A percentile compares a stretch with the other conserved stretches of the same genome.
These are phyloP conservation scores for Paxillus rubicundulus DNA, from an alignment of 768 basidiomycete species.

Conservation along the genomic window DNA sequence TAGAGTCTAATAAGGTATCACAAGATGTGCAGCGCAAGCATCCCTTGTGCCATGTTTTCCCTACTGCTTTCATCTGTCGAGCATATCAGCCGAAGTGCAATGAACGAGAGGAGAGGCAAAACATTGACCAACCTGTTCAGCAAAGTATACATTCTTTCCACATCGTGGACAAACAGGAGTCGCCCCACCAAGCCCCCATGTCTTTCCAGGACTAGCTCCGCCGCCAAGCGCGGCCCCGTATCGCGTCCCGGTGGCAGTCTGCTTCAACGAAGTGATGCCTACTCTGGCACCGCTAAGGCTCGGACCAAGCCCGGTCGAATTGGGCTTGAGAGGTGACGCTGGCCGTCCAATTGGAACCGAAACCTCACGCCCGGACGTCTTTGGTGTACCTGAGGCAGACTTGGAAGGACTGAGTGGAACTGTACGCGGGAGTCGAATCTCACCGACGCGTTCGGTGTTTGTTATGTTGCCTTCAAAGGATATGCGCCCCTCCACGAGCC, in stretches of 20 bases:
- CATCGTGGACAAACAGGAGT: constrained; percentile 68
- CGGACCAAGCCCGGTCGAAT: constrained; percentile 19
- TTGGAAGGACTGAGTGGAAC: constrained; percentile 45
- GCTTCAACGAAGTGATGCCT: constrained; percentile 31
- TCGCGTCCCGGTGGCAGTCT: constrained; percentile 59
- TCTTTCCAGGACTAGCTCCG: constrained; percentile 40
- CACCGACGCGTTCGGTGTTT: constrained; percentile 44
- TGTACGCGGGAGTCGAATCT: constrained; percentile 53
- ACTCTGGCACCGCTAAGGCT: not conserved
- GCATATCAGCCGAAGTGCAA: constrained; percentile 4
- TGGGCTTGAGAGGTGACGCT: constrained; percentile 21
- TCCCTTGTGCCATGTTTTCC: constrained; percentile 75
- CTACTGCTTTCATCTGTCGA: constrained; percentile 70
- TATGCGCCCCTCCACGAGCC: constrained; percentile 27
- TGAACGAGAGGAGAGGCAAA: not conserved
- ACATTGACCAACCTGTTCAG: constrained; percentile 59
- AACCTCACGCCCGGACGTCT: not conserved
- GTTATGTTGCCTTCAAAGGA: constrained; percentile 35
- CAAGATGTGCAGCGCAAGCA: constrained; percentile 80
- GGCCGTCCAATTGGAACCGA: constrained; percentile 18
- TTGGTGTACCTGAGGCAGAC: constrained; percentile 8
- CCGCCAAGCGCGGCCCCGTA: constrained; percentile 58
- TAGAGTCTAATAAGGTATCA: constrained; percentile 66
- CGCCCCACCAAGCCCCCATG: constrained; percentile 51
- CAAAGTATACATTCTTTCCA: constrained; percentile 77